A percentile compares a stretch with the other conserved stretches of the same genome.
Conservation (phyloP, 1,284 basidiomycete genomes). For the Rhodotorula sp. region DNA sequence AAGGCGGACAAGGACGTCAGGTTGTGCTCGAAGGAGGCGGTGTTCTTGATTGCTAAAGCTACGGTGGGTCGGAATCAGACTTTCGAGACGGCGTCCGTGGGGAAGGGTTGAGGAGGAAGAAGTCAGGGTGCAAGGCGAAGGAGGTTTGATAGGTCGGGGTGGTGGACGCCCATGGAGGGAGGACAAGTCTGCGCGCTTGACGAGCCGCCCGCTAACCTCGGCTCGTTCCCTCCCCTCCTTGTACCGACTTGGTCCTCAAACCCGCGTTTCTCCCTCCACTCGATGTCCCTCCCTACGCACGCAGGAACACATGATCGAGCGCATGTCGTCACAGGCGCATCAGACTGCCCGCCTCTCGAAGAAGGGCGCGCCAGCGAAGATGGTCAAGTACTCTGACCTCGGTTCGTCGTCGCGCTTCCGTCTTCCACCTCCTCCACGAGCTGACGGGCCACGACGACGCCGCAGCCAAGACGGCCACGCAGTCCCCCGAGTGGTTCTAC, state of each 20-base stretch:
- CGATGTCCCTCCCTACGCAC: not conserved
- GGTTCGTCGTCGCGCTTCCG: slow-evolving; percentile 3
- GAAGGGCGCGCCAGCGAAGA: slow-evolving; percentile 5
- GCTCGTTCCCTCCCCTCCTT: not conserved
- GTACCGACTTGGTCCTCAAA: slow-evolving; percentile 16
- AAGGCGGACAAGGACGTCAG: slow-evolving; percentile 53
- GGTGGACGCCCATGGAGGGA: not conserved
- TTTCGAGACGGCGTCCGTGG: too few species aligned
- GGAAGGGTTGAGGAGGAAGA: too few species aligned
- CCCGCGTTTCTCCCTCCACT: not conserved
- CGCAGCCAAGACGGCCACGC: slow-evolving; percentile 5
- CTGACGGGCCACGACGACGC: not conserved
- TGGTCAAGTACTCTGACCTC: slow-evolving; percentile 18
- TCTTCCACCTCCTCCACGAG: not conserved
- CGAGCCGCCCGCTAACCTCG: not conserved
- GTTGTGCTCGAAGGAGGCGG: slow-evolving; percentile 51
- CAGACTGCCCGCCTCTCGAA: slow-evolving; percentile 21
- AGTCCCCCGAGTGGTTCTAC: slow-evolving; percentile 29
- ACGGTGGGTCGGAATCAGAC: slow-evolving; percentile 44
- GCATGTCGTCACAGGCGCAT: slow-evolving; percentile 9
- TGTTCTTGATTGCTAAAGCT: slow-evolving; percentile 51
- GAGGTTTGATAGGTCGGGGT: too few species aligned
- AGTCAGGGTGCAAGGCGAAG: too few species aligned
- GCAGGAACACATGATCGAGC: slow-evolving; percentile 20
- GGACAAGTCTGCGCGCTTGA: too few species aligned